These are phyloP conservation scores for Trichosporon faecale DNA, from an alignment of 1,284 basidiomycete species.

Conservation along the genomic window DNA sequence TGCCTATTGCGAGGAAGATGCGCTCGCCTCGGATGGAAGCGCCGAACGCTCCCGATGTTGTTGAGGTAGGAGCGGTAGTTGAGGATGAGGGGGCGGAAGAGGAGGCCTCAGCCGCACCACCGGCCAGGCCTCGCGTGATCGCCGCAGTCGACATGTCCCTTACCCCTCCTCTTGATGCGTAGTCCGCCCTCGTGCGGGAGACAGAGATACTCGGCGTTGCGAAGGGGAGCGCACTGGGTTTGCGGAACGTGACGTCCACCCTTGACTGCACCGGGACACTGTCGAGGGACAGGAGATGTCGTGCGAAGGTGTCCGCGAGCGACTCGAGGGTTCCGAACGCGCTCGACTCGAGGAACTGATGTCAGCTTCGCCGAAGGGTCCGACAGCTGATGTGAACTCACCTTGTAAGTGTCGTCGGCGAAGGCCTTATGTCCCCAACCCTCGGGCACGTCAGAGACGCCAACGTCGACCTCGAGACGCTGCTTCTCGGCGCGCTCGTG, in stretches of 20 bases:
- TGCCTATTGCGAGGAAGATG: slow-evolving; percentile 76
- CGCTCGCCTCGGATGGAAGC: slow-evolving; percentile 12
- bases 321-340: slow-evolving; percentile 71
- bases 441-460: slow-evolving; percentile 41
- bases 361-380: background rate
- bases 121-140: background rate
- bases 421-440: slow-evolving; percentile 53
- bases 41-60: background rate
- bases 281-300: slow-evolving; percentile 41
- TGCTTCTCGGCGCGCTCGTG: slow-evolving; percentile 70
- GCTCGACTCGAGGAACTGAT: slow-evolving; percentile 54
- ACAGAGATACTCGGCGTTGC: slow-evolving; percentile 67
- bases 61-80: no score
- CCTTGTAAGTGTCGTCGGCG: slow-evolving; percentile 53
- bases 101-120: background rate
- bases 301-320: slow-evolving; percentile 63
- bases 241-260: slow-evolving; percentile 62
- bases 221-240: slow-evolving; percentile 72
- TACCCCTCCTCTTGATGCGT: slow-evolving; percentile 30
- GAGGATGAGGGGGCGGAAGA: background rate
- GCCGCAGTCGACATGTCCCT: slow-evolving; percentile 5
- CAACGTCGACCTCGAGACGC: slow-evolving; percentile 62
- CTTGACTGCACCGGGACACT: slow-evolving; percentile 23
- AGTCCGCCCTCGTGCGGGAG: slow-evolving; percentile 55
- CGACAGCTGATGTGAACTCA: slow-evolving; percentile 37